A percentile compares a stretch with the other conserved stretches of the same genome.
Evolutionary conservation across 352 stramenopile species (phyloP).

Genomic region (Globisporangium nagaii): DNA sequence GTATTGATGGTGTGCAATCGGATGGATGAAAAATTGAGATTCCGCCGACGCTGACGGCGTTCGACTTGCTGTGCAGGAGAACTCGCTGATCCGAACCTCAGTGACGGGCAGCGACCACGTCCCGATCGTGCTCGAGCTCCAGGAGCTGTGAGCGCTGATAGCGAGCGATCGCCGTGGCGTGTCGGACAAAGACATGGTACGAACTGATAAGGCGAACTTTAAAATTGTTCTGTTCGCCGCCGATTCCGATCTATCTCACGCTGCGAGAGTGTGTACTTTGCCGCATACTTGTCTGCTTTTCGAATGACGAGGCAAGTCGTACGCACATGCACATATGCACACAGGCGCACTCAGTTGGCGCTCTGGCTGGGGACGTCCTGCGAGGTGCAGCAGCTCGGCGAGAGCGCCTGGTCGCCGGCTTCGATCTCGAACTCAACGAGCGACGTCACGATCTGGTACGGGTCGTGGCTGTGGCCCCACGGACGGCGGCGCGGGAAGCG

Average conservation of each 20-base stretch:
- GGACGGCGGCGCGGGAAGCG: constrained; percentile 9
- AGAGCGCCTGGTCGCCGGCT: constrained; percentile 27
- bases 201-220: too few species aligned
- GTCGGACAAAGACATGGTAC: too few species aligned
- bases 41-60: too few species aligned
- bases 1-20: neutral
- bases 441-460: constrained; percentile 24
- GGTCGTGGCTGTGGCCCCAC: constrained; percentile 9
- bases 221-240: too few species aligned
- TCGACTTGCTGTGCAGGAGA: constrained; percentile 19
- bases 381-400: constrained; percentile 7
- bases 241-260: too few species aligned
- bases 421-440: constrained; percentile 62
- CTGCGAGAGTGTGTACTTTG: too few species aligned
- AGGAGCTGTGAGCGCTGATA: constrained; percentile 14
- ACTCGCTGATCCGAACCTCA: constrained; percentile 53
- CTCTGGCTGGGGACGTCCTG: too few species aligned
- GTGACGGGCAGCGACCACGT: constrained; percentile 78
- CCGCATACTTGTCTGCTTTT: too few species aligned
- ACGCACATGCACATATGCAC: neutral
- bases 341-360: neutral
- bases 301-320: too few species aligned
- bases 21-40: too few species aligned
- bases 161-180: too few species aligned
- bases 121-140: constrained; percentile 63